These are phyloP conservation scores for Trichoderma semiorbis DNA, from an alignment of 2,329 filamentous ascomycete species.

Conservation along the genomic window DNA sequence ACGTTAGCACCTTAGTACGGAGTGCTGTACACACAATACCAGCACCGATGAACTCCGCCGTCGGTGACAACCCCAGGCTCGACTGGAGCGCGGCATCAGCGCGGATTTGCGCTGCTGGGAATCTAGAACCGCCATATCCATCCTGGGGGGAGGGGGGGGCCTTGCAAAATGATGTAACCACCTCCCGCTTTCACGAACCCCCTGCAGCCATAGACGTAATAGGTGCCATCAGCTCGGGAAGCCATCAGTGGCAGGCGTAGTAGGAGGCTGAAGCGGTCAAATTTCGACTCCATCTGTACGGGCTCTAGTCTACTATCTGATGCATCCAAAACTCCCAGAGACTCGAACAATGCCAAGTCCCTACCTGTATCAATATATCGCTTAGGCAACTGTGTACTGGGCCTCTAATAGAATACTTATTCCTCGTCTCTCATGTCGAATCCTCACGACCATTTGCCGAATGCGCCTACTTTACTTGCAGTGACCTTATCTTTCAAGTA, in stretches of 20 bases:
- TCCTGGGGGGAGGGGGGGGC: neutral
- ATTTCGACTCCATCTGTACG: neutral
- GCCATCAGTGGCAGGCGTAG: neutral
- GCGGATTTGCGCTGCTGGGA: neutral
- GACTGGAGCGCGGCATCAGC: neutral
- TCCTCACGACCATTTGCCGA: neutral
- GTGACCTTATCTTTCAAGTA: neutral
- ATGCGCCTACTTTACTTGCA: neutral
- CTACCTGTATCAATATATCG: neutral
- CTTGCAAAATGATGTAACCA: conserved; percentile 16
- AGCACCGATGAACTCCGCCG: neutral
- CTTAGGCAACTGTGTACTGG: neutral
- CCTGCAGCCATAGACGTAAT: conserved; percentile 20
- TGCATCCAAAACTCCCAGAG: neutral
- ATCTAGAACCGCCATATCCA: conserved; percentile 12
- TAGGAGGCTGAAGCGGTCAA: conserved; percentile 5
- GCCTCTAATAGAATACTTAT: neutral
- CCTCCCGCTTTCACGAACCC: conserved; percentile 8
- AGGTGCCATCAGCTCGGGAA: conserved; percentile 18
- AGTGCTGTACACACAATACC: neutral
- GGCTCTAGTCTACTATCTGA: neutral
- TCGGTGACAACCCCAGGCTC: neutral
- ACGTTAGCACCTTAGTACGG: neutral
- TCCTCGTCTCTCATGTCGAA: neutral
- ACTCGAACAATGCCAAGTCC: neutral